Conservation (phyloP, 1,284 basidiomycete species). For the Melampsora americana region DNA sequence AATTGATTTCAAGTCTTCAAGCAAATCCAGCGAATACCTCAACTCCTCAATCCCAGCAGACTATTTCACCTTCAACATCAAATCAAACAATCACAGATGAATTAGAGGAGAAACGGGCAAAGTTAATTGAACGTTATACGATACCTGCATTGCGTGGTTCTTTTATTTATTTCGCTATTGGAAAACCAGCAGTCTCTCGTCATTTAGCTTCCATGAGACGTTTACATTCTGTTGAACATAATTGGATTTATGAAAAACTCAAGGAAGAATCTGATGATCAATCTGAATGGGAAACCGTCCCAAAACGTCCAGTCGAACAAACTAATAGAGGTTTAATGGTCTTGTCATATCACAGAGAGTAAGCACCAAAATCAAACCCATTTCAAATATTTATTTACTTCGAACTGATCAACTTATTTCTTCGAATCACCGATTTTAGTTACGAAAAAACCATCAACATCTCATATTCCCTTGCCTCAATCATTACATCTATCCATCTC, state of each 20-base stretch:
- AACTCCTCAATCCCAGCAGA: neutral
- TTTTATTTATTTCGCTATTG: slow-evolving; percentile 24
- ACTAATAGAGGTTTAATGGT: slow-evolving; percentile 21
- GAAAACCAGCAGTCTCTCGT: slow-evolving; percentile 16
- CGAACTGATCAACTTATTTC: neutral
- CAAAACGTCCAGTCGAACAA: slow-evolving; percentile 8
- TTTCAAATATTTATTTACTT: neutral
- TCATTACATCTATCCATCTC: slow-evolving; percentile 12
- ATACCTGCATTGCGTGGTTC: slow-evolving; percentile 5
- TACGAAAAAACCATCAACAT: slow-evolving; percentile 37
- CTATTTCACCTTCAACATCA: neutral
- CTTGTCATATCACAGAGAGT: slow-evolving; percentile 28
- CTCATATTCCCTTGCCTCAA: slow-evolving; percentile 19
- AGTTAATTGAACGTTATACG: slow-evolving; percentile 22
- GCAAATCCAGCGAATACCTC: neutral
- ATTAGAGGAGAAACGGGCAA: slow-evolving; percentile 7
- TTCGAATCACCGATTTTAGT: neutral
- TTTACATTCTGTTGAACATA: slow-evolving; percentile 20
- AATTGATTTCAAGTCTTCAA: neutral
- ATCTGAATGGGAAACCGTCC: neutral
- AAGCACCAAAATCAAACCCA: neutral
- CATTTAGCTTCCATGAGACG: slow-evolving; percentile 20
- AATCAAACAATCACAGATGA: neutral
- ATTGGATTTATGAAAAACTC: slow-evolving; percentile 19
- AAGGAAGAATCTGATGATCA: neutral